These are phyloP conservation scores for Geranium rotundifolium DNA, from an alignment of 345 rosid species.

Conservation along the genomic window DNA sequence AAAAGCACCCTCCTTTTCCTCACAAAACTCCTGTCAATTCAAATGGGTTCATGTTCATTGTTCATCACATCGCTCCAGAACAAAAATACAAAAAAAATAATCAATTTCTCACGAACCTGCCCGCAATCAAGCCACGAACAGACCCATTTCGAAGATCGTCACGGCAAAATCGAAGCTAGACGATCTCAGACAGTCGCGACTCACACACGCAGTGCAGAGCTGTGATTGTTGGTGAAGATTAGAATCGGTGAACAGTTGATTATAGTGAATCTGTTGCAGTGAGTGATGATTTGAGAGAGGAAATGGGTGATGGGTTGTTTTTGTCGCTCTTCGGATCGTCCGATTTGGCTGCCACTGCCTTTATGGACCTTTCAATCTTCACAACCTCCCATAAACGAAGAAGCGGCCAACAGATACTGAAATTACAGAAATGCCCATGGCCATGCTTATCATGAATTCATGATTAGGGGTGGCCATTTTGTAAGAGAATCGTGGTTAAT, in stretches of 20 bases:
- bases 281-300: not conserved
- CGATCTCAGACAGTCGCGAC: too few species aligned
- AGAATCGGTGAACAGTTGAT: not conserved
- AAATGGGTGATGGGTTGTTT: conserved; percentile 1
- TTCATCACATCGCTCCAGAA: not conserved
- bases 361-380: conserved; percentile 20
- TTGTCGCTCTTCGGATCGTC: conserved; percentile 27
- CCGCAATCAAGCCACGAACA: too few species aligned
- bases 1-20: not conserved
- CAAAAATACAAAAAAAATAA: too few species aligned
- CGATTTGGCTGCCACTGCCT: conserved; percentile 23
- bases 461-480: too few species aligned
- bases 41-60: not conserved
- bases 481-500: too few species aligned
- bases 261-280: conserved; percentile 10
- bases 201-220: too few species aligned
- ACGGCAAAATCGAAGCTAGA: too few species aligned
- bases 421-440: too few species aligned
- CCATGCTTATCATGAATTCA: too few species aligned
- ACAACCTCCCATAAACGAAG: conserved; percentile 1
- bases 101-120: too few species aligned
- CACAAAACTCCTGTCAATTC: not conserved
- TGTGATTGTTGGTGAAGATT: not conserved
- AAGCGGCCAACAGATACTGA: not conserved
- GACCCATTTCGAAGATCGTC: too few species aligned